Evolutionary conservation across 345 rosid species (phyloP).

Genomic region (Passiflora organensis): DNA sequence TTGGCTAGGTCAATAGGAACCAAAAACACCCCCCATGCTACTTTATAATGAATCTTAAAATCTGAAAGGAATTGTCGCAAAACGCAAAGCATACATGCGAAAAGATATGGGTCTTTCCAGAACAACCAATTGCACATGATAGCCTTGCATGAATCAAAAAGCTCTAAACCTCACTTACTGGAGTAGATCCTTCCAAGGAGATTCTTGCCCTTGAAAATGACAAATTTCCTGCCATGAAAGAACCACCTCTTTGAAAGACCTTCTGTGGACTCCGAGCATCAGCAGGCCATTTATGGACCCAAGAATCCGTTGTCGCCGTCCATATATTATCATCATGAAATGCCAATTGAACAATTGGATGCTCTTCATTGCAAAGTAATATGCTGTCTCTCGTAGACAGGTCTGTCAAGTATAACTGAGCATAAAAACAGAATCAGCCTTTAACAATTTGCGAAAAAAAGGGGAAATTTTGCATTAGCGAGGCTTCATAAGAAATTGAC

Average conservation of each 20-base stretch:
- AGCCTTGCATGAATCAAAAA: background rate
- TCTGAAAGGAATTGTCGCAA: too few relatives aligned
- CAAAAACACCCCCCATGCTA: too few relatives aligned
- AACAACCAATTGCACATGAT: too few relatives aligned
- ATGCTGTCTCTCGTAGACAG: constrained; percentile 87
- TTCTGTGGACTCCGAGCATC: constrained; percentile 84
- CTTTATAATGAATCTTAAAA: too few relatives aligned
- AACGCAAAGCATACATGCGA: too few relatives aligned
- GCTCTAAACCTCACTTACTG: constrained; percentile 46
- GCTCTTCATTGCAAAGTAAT: constrained; percentile 88
- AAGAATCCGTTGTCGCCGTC: constrained; percentile 92
- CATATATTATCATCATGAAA: constrained; percentile 90
- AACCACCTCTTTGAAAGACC: constrained; percentile 78
- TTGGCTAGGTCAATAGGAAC: too few relatives aligned
- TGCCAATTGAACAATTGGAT: constrained; percentile 81
- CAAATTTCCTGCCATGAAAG: constrained; percentile 95
- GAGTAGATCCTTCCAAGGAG: constrained; percentile 89
- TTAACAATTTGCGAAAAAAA: constrained; percentile 9
- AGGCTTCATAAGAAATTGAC: constrained; percentile 25
- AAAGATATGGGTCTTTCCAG: too few relatives aligned
- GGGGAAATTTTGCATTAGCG: background rate
- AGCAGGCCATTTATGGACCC: constrained; percentile 87
- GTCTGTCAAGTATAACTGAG: constrained; percentile 95
- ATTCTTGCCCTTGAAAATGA: constrained; percentile 95
- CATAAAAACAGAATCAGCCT: constrained; percentile 18